phyloP scores from a whole-genome alignment of 2,329 filamentous ascomycete genomes.

The Trichoderma koningii region DNA sequence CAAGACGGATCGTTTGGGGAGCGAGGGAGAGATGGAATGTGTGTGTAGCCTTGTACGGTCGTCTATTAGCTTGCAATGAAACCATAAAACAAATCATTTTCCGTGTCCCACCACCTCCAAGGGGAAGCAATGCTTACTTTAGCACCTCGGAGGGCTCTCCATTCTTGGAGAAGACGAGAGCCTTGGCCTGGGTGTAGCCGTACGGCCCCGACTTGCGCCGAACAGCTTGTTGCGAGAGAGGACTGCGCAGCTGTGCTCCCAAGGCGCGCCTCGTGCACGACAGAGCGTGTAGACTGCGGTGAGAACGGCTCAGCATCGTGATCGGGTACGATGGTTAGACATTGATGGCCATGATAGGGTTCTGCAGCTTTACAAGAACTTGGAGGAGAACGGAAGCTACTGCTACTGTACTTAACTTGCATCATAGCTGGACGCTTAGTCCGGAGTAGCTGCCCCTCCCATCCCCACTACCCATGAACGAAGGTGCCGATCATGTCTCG shows the following conservation, averaged over 20 bases:
- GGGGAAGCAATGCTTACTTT: constrained; percentile 46
- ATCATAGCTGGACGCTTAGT: not conserved
- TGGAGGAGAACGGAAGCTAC: not conserved
- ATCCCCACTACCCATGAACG: constrained; percentile 6
- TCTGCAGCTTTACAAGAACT: too few species aligned
- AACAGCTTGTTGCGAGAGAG: constrained; percentile 35
- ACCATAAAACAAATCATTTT: too few species aligned
- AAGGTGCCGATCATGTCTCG: not conserved
- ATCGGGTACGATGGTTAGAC: not conserved
- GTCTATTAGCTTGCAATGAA: not conserved
- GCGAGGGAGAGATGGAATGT: constrained; percentile 74
- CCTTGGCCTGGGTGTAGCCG: constrained; percentile 82
- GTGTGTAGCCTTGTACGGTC: constrained; percentile 59
- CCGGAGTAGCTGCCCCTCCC: not conserved
- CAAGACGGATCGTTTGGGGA: constrained; percentile 67
- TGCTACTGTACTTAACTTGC: not conserved
- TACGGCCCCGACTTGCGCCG: constrained; percentile 64
- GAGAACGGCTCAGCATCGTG: constrained; percentile 4
- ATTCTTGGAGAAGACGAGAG: constrained; percentile 73
- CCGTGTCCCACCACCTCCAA: too few species aligned
- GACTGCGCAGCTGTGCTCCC: constrained; percentile 10
- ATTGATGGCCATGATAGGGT: not conserved
- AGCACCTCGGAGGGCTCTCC: constrained; percentile 75
- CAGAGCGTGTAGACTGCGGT: not conserved
- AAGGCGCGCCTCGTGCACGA: constrained; percentile 1